Base-by-base conservation (phyloP, 2,329 filamentous ascomycete species). In the Botrytis medusae region DNA sequence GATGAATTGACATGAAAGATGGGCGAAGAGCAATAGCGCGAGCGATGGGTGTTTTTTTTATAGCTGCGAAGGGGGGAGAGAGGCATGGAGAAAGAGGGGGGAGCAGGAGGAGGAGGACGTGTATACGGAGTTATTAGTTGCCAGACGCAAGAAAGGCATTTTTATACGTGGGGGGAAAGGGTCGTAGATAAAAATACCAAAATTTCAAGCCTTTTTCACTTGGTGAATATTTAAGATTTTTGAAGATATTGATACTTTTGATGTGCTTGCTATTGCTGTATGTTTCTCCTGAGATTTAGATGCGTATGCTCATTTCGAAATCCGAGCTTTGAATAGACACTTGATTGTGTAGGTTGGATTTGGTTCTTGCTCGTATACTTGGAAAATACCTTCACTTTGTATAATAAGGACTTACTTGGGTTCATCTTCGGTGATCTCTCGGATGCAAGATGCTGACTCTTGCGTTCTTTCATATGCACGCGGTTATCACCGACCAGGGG, bases 151-250 rank as follows among this genome's bases (percentile, higher is more conserved):
- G 48, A 25, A n/a, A 40, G 63, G 48, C 65, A 42, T 61, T 69
- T 69, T 69, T 75, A 77, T 74, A 75, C 75, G 37, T 32, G 63
- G 63, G 57, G 25, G 14, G 18, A 54, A 29, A 20, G 16, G 74
- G 73, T 74, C 64, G 73, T 76, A 77, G 74, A 78, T 72, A 46
- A 70, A 67, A 63, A 57, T 48, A 57, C 16, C n/a, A 32, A 32
- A 57, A 29, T 57, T 57, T 44, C 16, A 25, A 32, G 51, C 16
- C 34, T 57, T 64, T 64, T 57, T 57, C 37, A 54, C 64, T 54
- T 42, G 64, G 4, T 54, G 64, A 68, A 40, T 20, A 57, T 54
- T 42, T n/a, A 5, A 40, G 10, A 42, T 22, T 18, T n/a, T 65
- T 65, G 20, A 51, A 42, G 14, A n/a, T n/a, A 4, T 16, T 68